Evolutionary conservation across 1,284 basidiomycete genomes (phyloP).

Genomic region (Hemileia vastatrix): DNA sequence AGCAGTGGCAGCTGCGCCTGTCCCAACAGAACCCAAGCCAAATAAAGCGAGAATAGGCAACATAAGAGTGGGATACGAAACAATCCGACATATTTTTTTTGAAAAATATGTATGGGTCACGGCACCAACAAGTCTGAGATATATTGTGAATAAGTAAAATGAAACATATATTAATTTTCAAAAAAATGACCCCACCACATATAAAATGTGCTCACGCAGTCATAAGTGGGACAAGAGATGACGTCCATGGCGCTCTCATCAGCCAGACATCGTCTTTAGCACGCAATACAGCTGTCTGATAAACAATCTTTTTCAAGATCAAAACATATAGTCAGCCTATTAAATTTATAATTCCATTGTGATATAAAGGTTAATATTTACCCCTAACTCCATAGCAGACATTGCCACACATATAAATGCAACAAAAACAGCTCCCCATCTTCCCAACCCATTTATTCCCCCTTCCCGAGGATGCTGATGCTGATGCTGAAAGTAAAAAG

Average conservation of each 20-base stretch:
- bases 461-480: constrained; percentile 5
- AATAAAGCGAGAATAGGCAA: constrained; percentile 5
- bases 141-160: too few species aligned
- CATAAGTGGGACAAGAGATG: constrained; percentile 12
- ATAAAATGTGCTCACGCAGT: constrained; percentile 7
- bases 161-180: too few species aligned
- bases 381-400: constrained; percentile 18
- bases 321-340: background rate
- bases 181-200: too few species aligned
- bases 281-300: constrained; percentile 13
- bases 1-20: constrained; percentile 8
- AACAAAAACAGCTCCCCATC: constrained; percentile 5
- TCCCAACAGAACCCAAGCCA: constrained; percentile 10
- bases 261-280: background rate
- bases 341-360: background rate
- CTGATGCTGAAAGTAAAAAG: constrained; percentile 4
- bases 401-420: constrained; percentile 16
- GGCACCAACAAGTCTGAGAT: constrained; percentile 14
- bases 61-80: constrained; percentile 1
- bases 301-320: constrained; percentile 11
- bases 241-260: constrained; percentile 13
- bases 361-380: background rate
- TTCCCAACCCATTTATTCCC: background rate
- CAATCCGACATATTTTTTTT: constrained; percentile 7
- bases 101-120: constrained; percentile 19